Conservation (phyloP, 495 filamentous ascomycete genomes). For the Tuber borchii region DNA sequence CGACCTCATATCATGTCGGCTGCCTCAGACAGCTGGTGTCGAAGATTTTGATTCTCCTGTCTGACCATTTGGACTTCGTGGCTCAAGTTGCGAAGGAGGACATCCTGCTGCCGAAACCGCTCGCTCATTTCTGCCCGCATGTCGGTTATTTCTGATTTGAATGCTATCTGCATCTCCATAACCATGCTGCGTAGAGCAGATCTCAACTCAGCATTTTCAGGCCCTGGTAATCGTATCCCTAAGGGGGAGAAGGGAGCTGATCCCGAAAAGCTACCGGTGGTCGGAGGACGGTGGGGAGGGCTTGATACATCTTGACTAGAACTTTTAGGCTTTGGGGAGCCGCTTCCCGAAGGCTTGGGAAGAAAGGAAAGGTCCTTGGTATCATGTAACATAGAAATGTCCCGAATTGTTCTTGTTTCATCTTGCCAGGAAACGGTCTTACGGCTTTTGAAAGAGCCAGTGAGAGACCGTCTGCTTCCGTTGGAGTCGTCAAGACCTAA, state of each 20-base stretch:
- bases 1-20: constrained; percentile 1
- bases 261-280: neutral
- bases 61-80: constrained; percentile 31
- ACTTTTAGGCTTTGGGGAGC: neutral
- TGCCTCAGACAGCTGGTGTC: constrained; percentile 23
- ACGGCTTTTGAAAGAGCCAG: constrained; percentile 37
- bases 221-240: neutral
- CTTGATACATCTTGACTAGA: neutral
- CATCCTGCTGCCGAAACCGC: constrained; percentile 29
- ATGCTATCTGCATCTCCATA: constrained; percentile 29
- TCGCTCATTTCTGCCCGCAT: constrained; percentile 34
- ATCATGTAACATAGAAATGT: neutral
- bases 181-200: constrained; percentile 24
- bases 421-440: constrained; percentile 40
- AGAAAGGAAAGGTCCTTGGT: neutral
- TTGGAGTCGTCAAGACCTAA: constrained; percentile 10
- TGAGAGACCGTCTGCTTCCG: constrained; percentile 25
- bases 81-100: constrained; percentile 24
- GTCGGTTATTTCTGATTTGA: constrained; percentile 28
- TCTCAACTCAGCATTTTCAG: constrained; percentile 12
- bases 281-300: neutral
- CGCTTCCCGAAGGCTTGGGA: neutral
- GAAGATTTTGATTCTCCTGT: constrained; percentile 33
- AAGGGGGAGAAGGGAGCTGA: neutral
- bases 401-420: neutral